Percentiles rank a stretch among this genome's conserved stretches.
Evolutionary conservation across 1,284 basidiomycete species (phyloP).

Genomic region (Exobasidium cylindrosporum): DNA sequence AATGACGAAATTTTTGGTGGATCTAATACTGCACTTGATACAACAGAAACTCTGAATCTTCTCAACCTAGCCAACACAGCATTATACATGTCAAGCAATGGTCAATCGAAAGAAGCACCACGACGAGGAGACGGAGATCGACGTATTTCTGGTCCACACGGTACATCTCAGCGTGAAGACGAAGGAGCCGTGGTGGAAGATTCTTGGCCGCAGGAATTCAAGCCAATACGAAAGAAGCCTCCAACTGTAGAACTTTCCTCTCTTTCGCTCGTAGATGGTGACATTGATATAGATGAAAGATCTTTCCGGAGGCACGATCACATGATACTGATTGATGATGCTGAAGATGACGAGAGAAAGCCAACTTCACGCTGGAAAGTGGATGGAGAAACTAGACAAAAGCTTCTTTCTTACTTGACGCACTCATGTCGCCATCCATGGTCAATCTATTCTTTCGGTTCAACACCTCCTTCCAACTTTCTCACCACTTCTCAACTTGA

Average conservation of each 20-base stretch:
- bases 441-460: conserved; percentile 19
- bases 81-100: conserved; percentile 1
- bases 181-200: background rate
- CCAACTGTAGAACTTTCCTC: conserved; percentile 17
- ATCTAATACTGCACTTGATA: conserved; percentile 8
- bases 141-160: background rate
- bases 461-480: conserved; percentile 10
- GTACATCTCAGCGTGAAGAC: background rate
- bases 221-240: conserved; percentile 15
- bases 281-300: background rate
- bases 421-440: conserved; percentile 22
- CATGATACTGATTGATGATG: conserved; percentile 18
- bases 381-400: conserved; percentile 11
- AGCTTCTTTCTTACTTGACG: conserved; percentile 16
- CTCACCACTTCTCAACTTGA: conserved; percentile 16
- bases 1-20: conserved; percentile 7
- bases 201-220: conserved; percentile 18
- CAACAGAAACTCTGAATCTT: conserved; percentile 18
- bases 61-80: conserved; percentile 19
- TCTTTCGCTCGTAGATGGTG: background rate
- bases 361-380: background rate
- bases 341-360: background rate
- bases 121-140: conserved; percentile 7
- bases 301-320: conserved; percentile 1
- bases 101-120: background rate